Evolutionary conservation across 495 filamentous ascomycete genomes (phyloP), one percentile per base, ranked within the genome.

Genomic region (Penicillium nucicola): DNA sequence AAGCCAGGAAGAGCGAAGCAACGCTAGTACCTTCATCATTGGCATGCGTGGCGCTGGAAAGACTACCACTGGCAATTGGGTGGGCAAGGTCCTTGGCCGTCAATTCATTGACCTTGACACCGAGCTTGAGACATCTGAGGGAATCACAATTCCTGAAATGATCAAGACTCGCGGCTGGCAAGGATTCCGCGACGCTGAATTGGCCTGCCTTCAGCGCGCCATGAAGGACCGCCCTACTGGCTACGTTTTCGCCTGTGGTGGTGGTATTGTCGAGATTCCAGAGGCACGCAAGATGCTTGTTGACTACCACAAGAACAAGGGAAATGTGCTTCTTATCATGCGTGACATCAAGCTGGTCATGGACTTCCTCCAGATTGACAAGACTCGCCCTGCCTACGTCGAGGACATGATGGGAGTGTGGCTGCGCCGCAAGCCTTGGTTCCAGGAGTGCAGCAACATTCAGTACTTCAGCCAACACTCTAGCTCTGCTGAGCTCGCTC

Each of bases 1-100:
- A 28, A 58, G 49, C 14, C 56, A 39, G 25, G 63, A 60, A 31
- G 65, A 74, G 22, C 75, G 75, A 17, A 61, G 57, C 20, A 69
- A 41, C 56, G 79, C 62, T 42, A 93, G 91, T 10, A 84, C 97
- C 48, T 87, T 95, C 69, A 87, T 99, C 60, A 91, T 99, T 55
- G 93, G 93, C 15, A 99, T 99, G 93, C 84, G 93, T 53, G 93
- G 95, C 58, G 95, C 90, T 42, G 93, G 93, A 32, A 99, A 99
- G 74, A 95, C 95, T 1, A 99, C 93, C 3, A 85, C 89, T 17
- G 92, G 92, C 17, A 79, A 80, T 14, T 95, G 90, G 87, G 86
- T 91, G 61, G 82, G 84, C 3, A 78, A 80, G 51, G 76, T 87
- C 20, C 76, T 99, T 2, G 80, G 83, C 43, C 79, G 90, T 50